A percentile compares a stretch with the other conserved stretches of the same genome.
phyloP scores from a whole-genome alignment of 2,329 filamentous ascomycete species.

The Colletotrichum sp. region DNA sequence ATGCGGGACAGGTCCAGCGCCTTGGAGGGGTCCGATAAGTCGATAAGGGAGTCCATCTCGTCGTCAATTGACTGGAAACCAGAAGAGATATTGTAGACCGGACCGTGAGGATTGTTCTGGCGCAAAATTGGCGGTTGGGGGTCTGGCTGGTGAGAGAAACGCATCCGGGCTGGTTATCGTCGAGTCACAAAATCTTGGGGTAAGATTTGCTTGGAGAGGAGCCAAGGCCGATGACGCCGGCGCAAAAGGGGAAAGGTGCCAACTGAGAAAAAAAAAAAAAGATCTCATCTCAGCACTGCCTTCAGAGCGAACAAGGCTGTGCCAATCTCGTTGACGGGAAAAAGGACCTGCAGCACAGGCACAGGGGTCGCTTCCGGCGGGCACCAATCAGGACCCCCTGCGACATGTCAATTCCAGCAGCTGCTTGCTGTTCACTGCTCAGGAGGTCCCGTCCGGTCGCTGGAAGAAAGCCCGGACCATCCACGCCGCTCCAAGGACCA shows the following conservation, averaged over 20 bases:
- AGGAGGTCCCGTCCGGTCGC: background rate
- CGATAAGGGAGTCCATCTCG: constrained; percentile 87
- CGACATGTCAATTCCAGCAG: background rate
- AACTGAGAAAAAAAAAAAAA: background rate
- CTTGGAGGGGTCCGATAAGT: constrained; percentile 82
- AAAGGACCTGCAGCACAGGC: constrained; percentile 4
- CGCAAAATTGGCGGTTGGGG: background rate
- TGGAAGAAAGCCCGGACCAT: background rate
- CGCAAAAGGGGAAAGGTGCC: constrained; percentile 9
- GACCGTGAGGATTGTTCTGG: background rate
- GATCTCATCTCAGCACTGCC: background rate
- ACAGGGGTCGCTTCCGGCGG: background rate
- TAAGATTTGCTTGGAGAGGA: background rate
- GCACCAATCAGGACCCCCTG: constrained; percentile 14
- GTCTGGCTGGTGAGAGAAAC: constrained; percentile 1
- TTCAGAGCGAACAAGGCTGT: background rate
- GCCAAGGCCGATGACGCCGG: constrained; percentile 17
- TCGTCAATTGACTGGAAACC: constrained; percentile 18
- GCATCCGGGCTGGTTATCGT: constrained; percentile 3
- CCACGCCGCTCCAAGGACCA: background rate
- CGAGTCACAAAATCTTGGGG: constrained; percentile 4
- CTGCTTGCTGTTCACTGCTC: background rate
- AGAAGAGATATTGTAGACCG: background rate
- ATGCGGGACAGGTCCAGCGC: constrained; percentile 91
- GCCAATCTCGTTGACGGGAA: background rate